Base-by-base conservation (phyloP, 2,329 filamentous ascomycete species). In the Fusarium virguliforme region DNA sequence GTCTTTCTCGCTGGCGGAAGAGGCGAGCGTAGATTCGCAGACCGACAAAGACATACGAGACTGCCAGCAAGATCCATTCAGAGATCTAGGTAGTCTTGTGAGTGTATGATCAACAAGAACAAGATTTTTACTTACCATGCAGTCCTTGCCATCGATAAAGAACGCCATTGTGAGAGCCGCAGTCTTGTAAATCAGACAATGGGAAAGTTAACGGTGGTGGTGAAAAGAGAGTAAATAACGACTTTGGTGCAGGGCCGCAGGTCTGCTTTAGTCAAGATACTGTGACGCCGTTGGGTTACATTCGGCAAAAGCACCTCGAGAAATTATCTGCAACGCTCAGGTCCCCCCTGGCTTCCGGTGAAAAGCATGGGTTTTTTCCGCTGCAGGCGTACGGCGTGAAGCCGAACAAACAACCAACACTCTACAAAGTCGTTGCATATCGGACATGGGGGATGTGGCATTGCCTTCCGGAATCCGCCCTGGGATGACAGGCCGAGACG, bases 1-100 rank as follows among this genome's bases (percentile, higher is more conserved):
- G 67, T 64, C 75, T 79, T 57, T 78, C 67, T 9, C 77, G 76
- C 9, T 77, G 67, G 3, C 74, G 75, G 54, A 78, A 75, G 18
- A 80, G 71, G 10, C 79, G 79, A 2, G 79, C 73, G 24, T 80
- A 80, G n/a, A 80, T 26, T 2, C 79, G 76, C 50, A 78, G 64
- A 24, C 60, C 74, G 41, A 78, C 75, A 34, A 78, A 79, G 13
- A 77, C 58, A 41, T 77, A 77, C 3, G 78, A 63, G 1, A 65
- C 60, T 6, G 70, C 63, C 28, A 80, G 62, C 22, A 79, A 59
- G 60, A 80, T 80, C 77, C 77, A 78, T 79, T 79, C 78, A 26
- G 77, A 79, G 64, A 79, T 74, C 77, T 77, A 38, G 24, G 7
- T 3, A 41, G 22, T 2, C 1, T 4, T 10, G 55, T 74, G 15